A percentile compares a stretch with the other conserved stretches of the same genome.
Evolutionary conservation across 257 asterid genomes (phyloP).

Genomic region (Penstemon newberryi): DNA sequence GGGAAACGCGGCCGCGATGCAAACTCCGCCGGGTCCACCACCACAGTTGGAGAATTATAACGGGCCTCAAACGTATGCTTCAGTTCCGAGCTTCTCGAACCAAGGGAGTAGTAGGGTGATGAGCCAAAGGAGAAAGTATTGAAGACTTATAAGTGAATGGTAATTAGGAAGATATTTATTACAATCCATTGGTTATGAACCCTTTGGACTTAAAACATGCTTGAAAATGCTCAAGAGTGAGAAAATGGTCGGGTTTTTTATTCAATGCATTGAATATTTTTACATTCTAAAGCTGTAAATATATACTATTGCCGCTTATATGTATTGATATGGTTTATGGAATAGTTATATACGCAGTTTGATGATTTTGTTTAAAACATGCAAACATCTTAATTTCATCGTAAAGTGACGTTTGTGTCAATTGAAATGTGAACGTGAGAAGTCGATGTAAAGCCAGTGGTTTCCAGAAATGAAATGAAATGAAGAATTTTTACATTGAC

Average conservation of each 20-base stretch:
- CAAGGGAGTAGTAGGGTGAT: conserved; percentile 7
- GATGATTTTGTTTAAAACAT: too few species aligned
- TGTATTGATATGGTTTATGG: too few species aligned
- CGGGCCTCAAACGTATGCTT: conserved; percentile 16
- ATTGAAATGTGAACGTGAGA: too few species aligned
- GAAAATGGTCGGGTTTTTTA: background rate
- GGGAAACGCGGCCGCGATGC: conserved; percentile 23
- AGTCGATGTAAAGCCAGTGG: too few species aligned
- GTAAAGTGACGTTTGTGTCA: too few species aligned
- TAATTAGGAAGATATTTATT: background rate
- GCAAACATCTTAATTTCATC: too few species aligned
- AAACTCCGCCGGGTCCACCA: conserved; percentile 20
- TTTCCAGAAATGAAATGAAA: too few species aligned
- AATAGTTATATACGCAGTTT: too few species aligned
- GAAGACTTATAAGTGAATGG: conserved; percentile 10
- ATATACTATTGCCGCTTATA: background rate
- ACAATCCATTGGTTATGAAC: background rate
- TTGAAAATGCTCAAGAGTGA: background rate
- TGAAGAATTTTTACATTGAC: too few species aligned
- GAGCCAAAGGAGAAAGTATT: conserved; percentile 5
- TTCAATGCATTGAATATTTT: background rate
- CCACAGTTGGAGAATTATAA: background rate
- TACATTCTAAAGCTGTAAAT: background rate
- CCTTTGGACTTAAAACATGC: background rate
- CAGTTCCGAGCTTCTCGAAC: conserved; percentile 7